Conservation (phyloP, 208 protist species). For the Entamoeba invadens region DNA sequence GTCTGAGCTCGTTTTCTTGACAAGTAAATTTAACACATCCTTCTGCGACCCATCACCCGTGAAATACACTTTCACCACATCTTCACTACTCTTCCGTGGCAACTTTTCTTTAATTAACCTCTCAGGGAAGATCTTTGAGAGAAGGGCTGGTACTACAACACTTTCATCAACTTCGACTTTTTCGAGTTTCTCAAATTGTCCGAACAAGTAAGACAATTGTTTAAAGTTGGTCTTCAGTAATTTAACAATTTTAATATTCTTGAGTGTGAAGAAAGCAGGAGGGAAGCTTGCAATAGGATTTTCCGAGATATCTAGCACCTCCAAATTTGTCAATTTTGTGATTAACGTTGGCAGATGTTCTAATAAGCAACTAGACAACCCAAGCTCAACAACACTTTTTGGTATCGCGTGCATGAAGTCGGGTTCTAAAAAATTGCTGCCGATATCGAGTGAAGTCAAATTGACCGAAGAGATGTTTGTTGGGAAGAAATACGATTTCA, state of each 20-base stretch:
- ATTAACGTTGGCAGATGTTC: neutral
- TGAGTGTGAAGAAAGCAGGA: neutral
- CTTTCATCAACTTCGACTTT: neutral
- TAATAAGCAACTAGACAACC: neutral
- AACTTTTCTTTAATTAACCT: neutral
- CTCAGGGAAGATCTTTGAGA: neutral
- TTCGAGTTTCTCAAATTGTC: neutral
- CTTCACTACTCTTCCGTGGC: neutral
- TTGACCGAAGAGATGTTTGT: neutral
- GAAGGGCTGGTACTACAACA: neutral
- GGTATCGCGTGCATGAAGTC: neutral
- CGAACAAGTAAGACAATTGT: neutral
- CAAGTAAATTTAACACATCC: neutral
- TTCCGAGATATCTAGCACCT: neutral
- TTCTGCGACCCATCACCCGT: neutral
- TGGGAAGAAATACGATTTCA: neutral
- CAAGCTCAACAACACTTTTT: neutral
- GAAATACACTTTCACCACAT: neutral
- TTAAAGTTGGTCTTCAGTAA: neutral
- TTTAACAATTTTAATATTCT: neutral
- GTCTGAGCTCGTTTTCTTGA: neutral
- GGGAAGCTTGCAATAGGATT: neutral
- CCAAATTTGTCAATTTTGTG: neutral
- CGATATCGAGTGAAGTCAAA: neutral
- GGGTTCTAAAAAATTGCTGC: neutral